Conservation (phyloP, 2,329 filamentous ascomycete genomes). For the Rutstroemia sp. region DNA sequence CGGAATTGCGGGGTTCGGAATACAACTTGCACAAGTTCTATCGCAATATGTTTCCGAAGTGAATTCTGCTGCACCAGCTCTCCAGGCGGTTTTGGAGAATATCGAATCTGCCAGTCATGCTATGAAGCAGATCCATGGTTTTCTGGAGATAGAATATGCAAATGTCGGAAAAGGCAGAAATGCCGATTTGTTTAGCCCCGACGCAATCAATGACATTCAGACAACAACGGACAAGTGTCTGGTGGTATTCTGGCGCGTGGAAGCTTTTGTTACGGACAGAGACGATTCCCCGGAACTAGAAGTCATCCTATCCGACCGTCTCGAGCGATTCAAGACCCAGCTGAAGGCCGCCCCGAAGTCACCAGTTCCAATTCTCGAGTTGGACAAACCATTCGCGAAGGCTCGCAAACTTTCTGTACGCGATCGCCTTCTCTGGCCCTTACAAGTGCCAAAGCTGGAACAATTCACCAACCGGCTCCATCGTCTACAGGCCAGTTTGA, state of each 20-base stretch:
- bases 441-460: background rate
- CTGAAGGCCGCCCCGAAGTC: background rate
- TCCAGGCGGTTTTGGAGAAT: background rate
- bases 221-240: background rate
- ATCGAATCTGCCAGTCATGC: background rate
- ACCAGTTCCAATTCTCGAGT: background rate
- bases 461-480: background rate
- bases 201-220: background rate
- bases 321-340: background rate
- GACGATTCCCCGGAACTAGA: background rate
- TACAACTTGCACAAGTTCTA: conserved; percentile 1
- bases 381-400: background rate
- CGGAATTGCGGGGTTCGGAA: background rate
- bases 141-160: background rate
- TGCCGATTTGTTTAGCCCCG: background rate
- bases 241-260: background rate
- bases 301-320: background rate
- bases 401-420: background rate
- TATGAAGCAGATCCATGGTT: background rate
- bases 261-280: background rate
- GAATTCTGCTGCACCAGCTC: background rate
- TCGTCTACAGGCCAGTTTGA: background rate
- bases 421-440: background rate
- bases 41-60: background rate
- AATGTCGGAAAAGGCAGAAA: background rate